These are phyloP conservation scores for Sequoia sempervirens DNA, from an alignment of 75 land plant genomes.

Conservation along the genomic window DNA sequence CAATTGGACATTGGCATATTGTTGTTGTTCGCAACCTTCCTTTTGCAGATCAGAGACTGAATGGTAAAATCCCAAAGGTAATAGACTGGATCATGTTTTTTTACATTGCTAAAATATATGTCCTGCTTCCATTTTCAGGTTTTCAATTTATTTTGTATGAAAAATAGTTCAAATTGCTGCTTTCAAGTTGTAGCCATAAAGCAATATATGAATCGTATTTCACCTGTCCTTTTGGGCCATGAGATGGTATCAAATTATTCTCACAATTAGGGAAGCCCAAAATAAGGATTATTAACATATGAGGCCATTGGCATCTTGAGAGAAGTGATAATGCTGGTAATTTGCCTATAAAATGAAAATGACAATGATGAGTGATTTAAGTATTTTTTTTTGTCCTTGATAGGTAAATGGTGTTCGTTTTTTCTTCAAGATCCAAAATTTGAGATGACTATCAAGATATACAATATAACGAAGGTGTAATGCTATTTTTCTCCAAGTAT, in stretches of 20 bases:
- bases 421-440: neutral
- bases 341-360: neutral
- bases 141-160: neutral
- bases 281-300: neutral
- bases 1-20: constrained; percentile 90
- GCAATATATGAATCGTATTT: neutral
- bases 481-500: no score
- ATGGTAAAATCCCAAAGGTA: constrained; percentile 99
- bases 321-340: neutral
- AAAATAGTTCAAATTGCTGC: neutral
- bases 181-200: neutral
- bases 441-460: neutral
- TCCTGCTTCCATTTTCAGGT: neutral
- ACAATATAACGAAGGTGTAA: neutral
- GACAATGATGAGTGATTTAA: neutral
- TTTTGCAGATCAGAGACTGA: constrained; percentile 83
- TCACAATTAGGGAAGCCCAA: neutral
- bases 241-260: neutral
- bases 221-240: neutral
- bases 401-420: neutral
- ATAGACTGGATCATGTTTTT: neutral
- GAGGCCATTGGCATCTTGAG: neutral
- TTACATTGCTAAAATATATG: neutral
- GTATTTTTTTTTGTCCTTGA: no score
- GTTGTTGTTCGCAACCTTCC: constrained; percentile 84